Base-by-base conservation (phyloP, 768 basidiomycete species). In the Lactarius quietus region DNA sequence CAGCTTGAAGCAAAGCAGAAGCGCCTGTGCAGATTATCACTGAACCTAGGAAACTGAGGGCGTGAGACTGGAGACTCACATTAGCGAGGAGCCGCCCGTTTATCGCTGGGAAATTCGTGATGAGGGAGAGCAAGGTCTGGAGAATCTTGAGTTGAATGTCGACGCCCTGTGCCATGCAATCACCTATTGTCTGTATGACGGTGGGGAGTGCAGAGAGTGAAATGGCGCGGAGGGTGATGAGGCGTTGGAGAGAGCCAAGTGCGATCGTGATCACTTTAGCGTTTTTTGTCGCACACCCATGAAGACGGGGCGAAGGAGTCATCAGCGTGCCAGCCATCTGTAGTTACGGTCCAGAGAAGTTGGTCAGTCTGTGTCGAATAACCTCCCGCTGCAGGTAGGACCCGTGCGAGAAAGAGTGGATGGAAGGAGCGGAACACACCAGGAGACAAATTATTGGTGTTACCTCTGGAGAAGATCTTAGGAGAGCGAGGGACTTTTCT, bases 141-240 rank as follows among this genome's bases (percentile, higher is more conserved):
- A 98, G 81, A 31, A 98, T 92, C 59, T 92, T 89, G 43, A 98
- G 83, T 73, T 98, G 97, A 31, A 98, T 97, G 73, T 99, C 97
- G 35, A 98, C 95, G 7, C 95, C 97, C 74, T 96, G 94, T 33
- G 85, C 88, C 80, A 96, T 86, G 20, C 93, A 93, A 68, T 92
- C 88, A 63, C 81, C 85, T 85, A 99, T 89, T 0, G 90, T 96
- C 53, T 77, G 84, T 70, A 98, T 83, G 59, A 98, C 91, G 39
- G 85, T 75, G 1, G 92, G 86, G 0, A 96, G 89, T 0, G 88
- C 85, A 2, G 85, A 86, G 74, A 89, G 86, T 0, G 90, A 90
- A 1, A 96, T 92, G 26, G 92, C 93, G 74, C 88, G 89, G 64
- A 95, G 83, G 6, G 89, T 81, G 62, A 97, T 95, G 66, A 98